Conservation (phyloP, 345 rosid species). For the Sonneratia caseolaris region DNA sequence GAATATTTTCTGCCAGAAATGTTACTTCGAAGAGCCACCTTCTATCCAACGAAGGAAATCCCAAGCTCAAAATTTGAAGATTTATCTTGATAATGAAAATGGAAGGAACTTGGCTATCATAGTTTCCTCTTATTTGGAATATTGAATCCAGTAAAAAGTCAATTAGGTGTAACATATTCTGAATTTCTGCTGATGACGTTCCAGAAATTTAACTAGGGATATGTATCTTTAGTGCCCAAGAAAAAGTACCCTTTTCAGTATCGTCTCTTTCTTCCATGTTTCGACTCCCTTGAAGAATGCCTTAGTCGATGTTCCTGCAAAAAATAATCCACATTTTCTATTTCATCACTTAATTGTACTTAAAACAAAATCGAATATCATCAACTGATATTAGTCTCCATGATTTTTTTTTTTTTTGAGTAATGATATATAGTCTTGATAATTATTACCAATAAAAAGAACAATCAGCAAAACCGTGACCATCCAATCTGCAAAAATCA, state of each 20-base stretch:
- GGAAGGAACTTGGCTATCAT: not conserved
- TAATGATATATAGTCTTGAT: not conserved
- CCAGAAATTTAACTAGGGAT: not conserved
- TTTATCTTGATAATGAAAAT: not conserved
- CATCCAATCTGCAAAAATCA: conserved; percentile 76
- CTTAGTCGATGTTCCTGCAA: conserved; percentile 33
- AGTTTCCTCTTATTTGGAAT: not conserved
- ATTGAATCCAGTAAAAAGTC: not conserved
- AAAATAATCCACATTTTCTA: conserved; percentile 2
- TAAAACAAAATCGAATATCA: not conserved
- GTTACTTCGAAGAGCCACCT: not conserved
- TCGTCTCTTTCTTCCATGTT: conserved; percentile 41
- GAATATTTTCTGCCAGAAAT: not conserved
- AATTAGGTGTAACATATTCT: not conserved
- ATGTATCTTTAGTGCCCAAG: not conserved
- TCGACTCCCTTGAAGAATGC: conserved; percentile 39
- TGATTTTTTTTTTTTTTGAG: too few relatives aligned
- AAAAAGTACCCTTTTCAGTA: conserved; percentile 24
- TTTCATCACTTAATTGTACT: not conserved
- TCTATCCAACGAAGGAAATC: not conserved
- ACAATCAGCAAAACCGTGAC: conserved; percentile 74
- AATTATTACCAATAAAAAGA: conserved; percentile 55
- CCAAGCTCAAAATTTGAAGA: not conserved
- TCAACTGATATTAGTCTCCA: not conserved
- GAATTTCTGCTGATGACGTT: not conserved